Base-by-base conservation (phyloP, 345 rosid genomes). In the Citrus trifoliata region DNA sequence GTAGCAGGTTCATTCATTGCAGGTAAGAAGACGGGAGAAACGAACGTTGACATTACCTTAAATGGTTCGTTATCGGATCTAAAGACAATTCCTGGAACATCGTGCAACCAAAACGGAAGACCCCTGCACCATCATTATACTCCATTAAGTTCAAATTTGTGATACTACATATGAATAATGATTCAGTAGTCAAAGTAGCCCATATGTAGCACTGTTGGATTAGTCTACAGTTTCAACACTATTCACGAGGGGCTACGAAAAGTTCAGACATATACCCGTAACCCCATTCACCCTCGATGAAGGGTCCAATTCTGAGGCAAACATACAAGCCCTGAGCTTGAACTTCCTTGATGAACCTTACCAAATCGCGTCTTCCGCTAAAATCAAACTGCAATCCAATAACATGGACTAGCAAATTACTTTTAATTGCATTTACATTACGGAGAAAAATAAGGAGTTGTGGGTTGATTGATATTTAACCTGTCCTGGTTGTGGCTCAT, bases 231-330 rank as follows among this genome's bases (percentile, higher is more conserved):
- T 46, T 12, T 46, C 18, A 12, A 18, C 58, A 53, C 58, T 18
- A 53, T 53, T 53, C 58, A 18, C 58, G 2, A 8, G 8, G 58
- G 6, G 6, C 7, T 18, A 13, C 51, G 3, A 7, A 22, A 33
- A 28, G 71, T 10, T 33, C 19, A 8, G 27, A 35, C 30, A 19
- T 62, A 37, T 71, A 94, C 97, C 97, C 96, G 24, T 93, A 94
- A n/a, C 79, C 80, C 98, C 97, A 94, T 88, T 94, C 97, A 51
- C 88, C 86, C 76, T 91, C 84, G 53, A 93, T 88, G 77, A 84
- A 94, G 13, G 98, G 98, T 69, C 98, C 98, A 69, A 94, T 94
- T 64, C 98, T 88, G 8, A 94, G 88, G 86, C 88, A 86, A 25
- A 84, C 96, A 76, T 89, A 88, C 70, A 94, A 85, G 22, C 97